These are phyloP conservation scores for Puccinia horiana DNA, from an alignment of 1,284 basidiomycete genomes.

Conservation along the genomic window DNA sequence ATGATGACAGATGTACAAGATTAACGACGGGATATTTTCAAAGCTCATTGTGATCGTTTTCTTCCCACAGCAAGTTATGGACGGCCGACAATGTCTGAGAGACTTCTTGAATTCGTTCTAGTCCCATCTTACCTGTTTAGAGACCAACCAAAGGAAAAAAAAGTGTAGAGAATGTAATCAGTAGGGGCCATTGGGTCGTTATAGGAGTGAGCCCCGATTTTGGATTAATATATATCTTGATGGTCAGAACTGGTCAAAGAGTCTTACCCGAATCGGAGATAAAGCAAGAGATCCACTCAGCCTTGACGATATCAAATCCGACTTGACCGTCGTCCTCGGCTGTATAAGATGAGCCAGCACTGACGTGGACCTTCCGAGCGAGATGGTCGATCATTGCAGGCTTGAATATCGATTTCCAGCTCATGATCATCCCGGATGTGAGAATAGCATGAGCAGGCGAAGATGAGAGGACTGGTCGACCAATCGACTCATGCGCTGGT, in stretches of 20 bases:
- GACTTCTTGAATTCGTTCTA: constrained; percentile 35
- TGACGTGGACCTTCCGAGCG: neutral
- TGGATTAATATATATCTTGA: neutral
- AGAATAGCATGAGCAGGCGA: neutral
- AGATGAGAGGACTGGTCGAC: neutral
- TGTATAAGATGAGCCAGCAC: too few relatives aligned
- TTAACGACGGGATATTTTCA: neutral
- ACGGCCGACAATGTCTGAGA: constrained; percentile 3
- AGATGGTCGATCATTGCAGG: constrained; percentile 29
- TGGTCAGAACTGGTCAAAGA: too few relatives aligned
- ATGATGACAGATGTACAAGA: neutral
- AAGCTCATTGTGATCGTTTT: constrained; percentile 11
- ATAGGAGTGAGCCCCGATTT: neutral
- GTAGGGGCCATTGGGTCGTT: neutral
- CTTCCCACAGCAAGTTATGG: constrained; percentile 36
- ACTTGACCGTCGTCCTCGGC: neutral
- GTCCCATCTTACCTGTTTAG: constrained; percentile 1
- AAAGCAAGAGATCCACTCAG: constrained; percentile 34
- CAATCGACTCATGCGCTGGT: neutral
- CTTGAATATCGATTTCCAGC: constrained; percentile 44
- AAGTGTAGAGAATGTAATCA: neutral
- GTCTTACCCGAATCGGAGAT: constrained; percentile 43
- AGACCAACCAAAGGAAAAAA: constrained; percentile 12
- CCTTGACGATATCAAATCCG: constrained; percentile 21
- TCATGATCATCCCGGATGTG: constrained; percentile 1